These are phyloP conservation scores for Kuraishia borneana DNA, from an alignment of 805 yeast species.

Conservation along the genomic window DNA sequence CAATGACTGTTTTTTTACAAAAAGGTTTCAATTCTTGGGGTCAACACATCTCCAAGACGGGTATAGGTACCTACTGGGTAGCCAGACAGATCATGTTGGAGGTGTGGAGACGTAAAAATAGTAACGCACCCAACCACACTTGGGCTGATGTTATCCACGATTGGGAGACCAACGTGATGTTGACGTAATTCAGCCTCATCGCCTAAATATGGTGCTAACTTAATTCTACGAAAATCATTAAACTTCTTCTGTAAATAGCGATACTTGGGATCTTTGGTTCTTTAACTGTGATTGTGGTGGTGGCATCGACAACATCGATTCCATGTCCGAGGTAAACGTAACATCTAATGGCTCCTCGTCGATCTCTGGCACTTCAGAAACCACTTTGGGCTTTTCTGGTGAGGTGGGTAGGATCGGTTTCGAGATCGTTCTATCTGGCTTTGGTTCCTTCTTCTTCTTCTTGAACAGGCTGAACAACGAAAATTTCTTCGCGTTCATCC, in stretches of 20 bases:
- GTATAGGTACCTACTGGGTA: slow-evolving; percentile 77
- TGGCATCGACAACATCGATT: background rate
- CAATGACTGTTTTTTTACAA: slow-evolving; percentile 46
- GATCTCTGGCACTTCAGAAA: background rate
- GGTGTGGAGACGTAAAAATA: slow-evolving; percentile 68
- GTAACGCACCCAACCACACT: slow-evolving; percentile 44
- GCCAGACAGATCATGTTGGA: slow-evolving; percentile 78
- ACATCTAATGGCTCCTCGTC: background rate
- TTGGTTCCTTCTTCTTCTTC: background rate
- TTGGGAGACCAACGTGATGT: slow-evolving; percentile 80
- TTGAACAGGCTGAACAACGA: background rate
- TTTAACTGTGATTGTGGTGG: no score
- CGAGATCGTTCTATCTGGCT: no score
- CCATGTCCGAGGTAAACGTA: background rate
- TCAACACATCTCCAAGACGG: slow-evolving; percentile 44
- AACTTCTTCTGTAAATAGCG: background rate
- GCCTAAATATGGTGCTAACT: background rate
- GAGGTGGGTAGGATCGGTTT: no score
- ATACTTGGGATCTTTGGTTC: no score
- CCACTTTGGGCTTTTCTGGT: no score
- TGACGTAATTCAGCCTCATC: slow-evolving; percentile 23
- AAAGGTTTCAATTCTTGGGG: slow-evolving; percentile 66
- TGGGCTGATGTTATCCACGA: slow-evolving; percentile 77
- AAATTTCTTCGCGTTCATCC: background rate
- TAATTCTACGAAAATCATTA: background rate